Evolutionary conservation across 169 alveolate genomes (phyloP).

Genomic region (Cryptosporidium meleagridis): DNA sequence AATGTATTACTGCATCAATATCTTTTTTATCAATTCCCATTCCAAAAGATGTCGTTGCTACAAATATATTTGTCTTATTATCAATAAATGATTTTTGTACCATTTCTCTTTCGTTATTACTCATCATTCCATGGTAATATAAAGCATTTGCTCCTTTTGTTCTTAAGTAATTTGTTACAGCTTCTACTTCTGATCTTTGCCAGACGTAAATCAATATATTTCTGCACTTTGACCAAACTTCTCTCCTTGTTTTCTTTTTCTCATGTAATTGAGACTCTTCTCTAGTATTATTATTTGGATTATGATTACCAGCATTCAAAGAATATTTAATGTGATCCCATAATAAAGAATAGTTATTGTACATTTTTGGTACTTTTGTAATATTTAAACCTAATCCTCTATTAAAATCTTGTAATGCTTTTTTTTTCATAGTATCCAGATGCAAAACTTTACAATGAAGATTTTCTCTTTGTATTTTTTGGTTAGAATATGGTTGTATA

Average conservation of each 20-base stretch:
- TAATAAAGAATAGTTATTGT: conserved; percentile 32
- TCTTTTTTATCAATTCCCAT: conserved; percentile 93
- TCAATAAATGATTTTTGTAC: conserved; percentile 82
- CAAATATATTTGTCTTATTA: conserved; percentile 83
- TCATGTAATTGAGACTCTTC: neutral
- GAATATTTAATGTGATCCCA: conserved; percentile 67
- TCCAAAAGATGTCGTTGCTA: conserved; percentile 91
- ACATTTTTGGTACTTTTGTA: conserved; percentile 30
- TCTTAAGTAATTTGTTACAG: conserved; percentile 78
- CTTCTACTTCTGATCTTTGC: conserved; percentile 75
- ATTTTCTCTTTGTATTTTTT: conserved; percentile 56
- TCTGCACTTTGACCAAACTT: conserved; percentile 61
- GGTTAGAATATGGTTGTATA: conserved; percentile 41
- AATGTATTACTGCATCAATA: conserved; percentile 89
- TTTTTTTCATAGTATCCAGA: conserved; percentile 26
- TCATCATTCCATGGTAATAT: conserved; percentile 74
- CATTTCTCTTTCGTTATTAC: conserved; percentile 67
- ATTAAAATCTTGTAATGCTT: neutral
- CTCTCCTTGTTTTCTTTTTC: conserved; percentile 13
- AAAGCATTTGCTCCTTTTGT: conserved; percentile 72
- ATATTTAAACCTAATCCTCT: neutral
- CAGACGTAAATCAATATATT: conserved; percentile 69
- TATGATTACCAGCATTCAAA: neutral
- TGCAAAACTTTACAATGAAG: conserved; percentile 31
- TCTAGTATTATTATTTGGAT: neutral